Evolutionary conservation across 148 eudicot species (phyloP), one percentile per base, ranked within the genome.

Genomic region (Beta vulgaris): DNA sequence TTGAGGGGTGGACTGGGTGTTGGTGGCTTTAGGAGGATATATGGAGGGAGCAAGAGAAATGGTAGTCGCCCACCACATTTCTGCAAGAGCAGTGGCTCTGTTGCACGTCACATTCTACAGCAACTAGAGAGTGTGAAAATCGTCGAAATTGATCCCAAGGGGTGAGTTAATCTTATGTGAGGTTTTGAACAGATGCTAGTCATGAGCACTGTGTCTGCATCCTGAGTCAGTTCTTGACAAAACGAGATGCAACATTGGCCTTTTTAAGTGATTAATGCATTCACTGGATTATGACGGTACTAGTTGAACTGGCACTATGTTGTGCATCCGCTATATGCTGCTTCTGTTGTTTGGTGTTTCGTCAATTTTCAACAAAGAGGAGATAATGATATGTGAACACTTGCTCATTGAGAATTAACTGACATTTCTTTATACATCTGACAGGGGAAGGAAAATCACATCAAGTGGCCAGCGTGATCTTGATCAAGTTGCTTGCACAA

Each of bases 1-100:
- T 62, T 88, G 61, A 88, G 97, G 95, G 95, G 97, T 16, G 97
- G 97, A 59, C 61, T 92, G 73, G 97, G 97, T 31, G 95, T 90
- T 65, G 97, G 94, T 44, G 88, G 83, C 43, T 90, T 92, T 79
- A 78, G 81, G 28, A 88, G 97, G 63, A 90, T 92, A 42, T 92
- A 92, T 69, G 97, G 97, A 19, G 94, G 94, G 7, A 83, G 91
- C 82, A 82, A 92, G 83, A 87, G 97, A 49, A 92, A 92, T 28
- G 97, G 94, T 3, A 90, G 94, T 63, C 81, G 84, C 37, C 97
- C 97, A 16, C 94, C 86, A 9, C 97, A 91, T 75, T 90, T 92
- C 77, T 82, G 95, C 82, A 90, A 83, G 79, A 85, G 94, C 86
- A 90, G 94, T 73, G 95, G 95, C 3, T 77, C 91, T 31, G 76